Evolutionary conservation across 257 asterid species (phyloP).

Genomic region (Linderniella brevidens): DNA sequence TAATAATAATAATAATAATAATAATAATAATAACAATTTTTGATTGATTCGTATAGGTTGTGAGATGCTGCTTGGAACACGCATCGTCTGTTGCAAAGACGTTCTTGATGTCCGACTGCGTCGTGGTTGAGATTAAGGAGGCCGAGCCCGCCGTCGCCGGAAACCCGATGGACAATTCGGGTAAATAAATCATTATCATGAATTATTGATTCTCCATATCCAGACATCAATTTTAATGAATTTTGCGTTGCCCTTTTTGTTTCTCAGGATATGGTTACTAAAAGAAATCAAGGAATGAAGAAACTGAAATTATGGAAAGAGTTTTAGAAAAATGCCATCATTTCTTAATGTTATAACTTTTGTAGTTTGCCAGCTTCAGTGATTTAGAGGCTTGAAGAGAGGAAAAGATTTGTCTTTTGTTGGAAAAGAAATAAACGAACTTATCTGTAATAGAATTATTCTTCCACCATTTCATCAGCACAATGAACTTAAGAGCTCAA

Average conservation of each 20-base stretch:
- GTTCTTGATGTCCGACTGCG: slow-evolving; percentile 92
- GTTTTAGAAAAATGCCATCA: too few species aligned
- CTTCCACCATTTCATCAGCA: too few species aligned
- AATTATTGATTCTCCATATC: not conserved
- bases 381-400: too few species aligned
- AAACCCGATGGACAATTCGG: slow-evolving; percentile 96
- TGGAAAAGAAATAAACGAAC: too few species aligned
- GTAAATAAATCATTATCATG: slow-evolving; percentile 15
- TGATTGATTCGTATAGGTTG: slow-evolving; percentile 31
- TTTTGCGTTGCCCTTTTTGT: not conserved
- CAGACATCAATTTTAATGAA: not conserved
- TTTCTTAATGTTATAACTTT: too few species aligned
- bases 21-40: too few species aligned
- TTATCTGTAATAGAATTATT: too few species aligned
- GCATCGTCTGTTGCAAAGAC: slow-evolving; percentile 95
- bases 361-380: too few species aligned
- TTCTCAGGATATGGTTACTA: slow-evolving; percentile 66
- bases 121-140: slow-evolving; percentile 94
- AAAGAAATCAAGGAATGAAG: slow-evolving; percentile 8
- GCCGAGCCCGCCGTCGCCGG: slow-evolving; percentile 53
- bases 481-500: too few species aligned
- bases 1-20: too few species aligned
- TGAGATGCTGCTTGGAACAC: slow-evolving; percentile 89
- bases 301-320: too few species aligned
- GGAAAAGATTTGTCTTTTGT: too few species aligned